Base-by-base conservation (phyloP, 2,329 filamentous ascomycete species). In the Spiromastix sp. region DNA sequence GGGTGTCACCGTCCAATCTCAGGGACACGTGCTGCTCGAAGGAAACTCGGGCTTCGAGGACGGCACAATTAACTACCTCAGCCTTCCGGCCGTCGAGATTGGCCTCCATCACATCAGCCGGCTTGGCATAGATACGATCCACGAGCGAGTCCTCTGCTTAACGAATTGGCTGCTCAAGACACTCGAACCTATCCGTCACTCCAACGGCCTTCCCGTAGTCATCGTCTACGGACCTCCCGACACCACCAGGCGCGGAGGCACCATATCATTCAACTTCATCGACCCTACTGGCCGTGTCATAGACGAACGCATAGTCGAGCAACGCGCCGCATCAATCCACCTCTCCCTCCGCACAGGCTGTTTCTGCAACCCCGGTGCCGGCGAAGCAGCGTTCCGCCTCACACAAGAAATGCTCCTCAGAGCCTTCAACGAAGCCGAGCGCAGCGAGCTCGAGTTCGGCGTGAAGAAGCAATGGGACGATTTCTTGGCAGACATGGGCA, bases 61-160 rank as follows among this genome's bases (percentile, higher is more conserved):
- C 45, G 78, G 78, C 1, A 82, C 77, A 1, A 56, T 77, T 7
- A 72, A 77, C 2, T 79, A 79, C 45, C 77, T 79, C 49, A 76
- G 61, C 40, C 79, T 81, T 40, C 60, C 80, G 35, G 77, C 77
- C 0, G 66, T 68, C 0, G 74, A 81, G 49, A 49, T 56, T 21
- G 58, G 63, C 19, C 52, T 81, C 3, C 81, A 71, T 47, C 39
- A 41, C 32, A 18, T 41, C 16, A 20, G 16, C 9, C 21, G 19
- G 15, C 68, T 68, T 1, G 70, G 66, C 4, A 75, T 81, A 67
- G 56, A 62, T n/a, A 61, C 64, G 37, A 66, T 80, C 34, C 76
- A 75, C 3, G 57, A 63, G 10, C 74, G 81, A 49, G 74, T 74
- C 2, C 61, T 65, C 8, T 66, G 64, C 44, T 61, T 81, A 3